Evolutionary conservation across 164 flowering plant species (phyloP), one percentile per base, ranked within the genome.

Genomic region (Berberis thunbergii): DNA sequence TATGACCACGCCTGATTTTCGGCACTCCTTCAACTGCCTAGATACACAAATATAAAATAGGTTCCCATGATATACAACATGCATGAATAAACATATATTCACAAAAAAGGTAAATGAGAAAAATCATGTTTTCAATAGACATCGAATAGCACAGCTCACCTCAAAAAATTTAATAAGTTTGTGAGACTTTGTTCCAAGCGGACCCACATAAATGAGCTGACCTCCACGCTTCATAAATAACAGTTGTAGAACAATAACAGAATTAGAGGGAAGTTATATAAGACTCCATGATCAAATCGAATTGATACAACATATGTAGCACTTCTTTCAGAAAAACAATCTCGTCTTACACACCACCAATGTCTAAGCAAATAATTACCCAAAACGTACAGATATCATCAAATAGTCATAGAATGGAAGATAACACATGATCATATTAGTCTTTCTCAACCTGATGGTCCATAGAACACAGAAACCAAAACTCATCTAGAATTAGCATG

Each of bases 191-290:
- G 60, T 67, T 3, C 86, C 89, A 56, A 85, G 55, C 1, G 85
- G 85, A 1, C 89, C 85, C 0, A 73, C 86, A 54, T 81, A 85
- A 54, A 86, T 80, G 65, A 75, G 83, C 74, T 80, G 76, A 6
- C 91, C 91, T 54, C 91, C 88, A 58, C 81, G 66, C 72, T 75
- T 84, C 74, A 86, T 45, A 3, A 86, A 78, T 43, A 84, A 71
- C 6, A 84, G 72, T 86, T 85, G 82, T 60, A 72, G 4, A 48
- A 6, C 26, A 57, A 60, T 26, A 4, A 12, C 26, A 10, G 57
- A 9, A 57, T 50, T 48, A 55, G 55, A 52, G n/a, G 38, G 42
- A 45, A n/a, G 6, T 8, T 50, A 39, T 40, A 44, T 7, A 63
- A 62, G 49, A 40, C 56, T 1, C 13, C 54, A 52, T 52, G 54